Base-by-base conservation (phyloP, 1,284 basidiomycete species). In the Coriolopsis trogii region DNA sequence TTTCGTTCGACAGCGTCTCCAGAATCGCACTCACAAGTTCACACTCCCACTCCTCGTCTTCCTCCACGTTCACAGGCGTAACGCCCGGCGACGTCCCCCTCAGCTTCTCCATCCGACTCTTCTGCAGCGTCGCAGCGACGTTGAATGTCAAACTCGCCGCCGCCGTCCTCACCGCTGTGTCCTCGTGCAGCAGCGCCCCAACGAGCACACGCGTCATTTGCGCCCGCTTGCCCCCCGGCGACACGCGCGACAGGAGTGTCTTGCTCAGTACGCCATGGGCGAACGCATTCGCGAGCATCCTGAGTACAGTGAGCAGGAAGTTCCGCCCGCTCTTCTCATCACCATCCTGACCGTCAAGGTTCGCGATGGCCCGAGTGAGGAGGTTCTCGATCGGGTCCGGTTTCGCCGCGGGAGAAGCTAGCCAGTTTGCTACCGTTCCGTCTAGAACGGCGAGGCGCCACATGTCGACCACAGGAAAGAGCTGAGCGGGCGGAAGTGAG, bases 81-180 rank as follows among this genome's bases (percentile, higher is more conserved):
- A 55, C 51, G 6, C 46, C 49, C 21, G 51, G 48, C 9, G 58
- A 65, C 15, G 65, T 67, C 21, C 73, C 73, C 53, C 72, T 66
- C 25, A 73, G 64, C 56, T 66, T 72, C 36, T 81, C 80, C 7
- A 82, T 70, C 36, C 87, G 68, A 16, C 70, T 73, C 46, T 73
- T 77, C 69, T 93, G 91, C 44, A 90, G 63, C 63, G 76, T 77
- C 3, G 78, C 82, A 1, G 86, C 80, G 5, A 87, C 68, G 61
- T 95, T 91, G 66, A 95, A 93, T 5, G 84, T 85, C 9, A 93
- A 68, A 58, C 89, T 91, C 6, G 92, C 91, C 0, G 89, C 89
- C 0, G 93, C 88, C 13, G 82, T 88, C 33, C 90, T 78, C 37
- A 95, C 89, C 3, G 69, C 65, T 2, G 76, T 74, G 61, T 95